Percentiles rank a stretch among this genome's conserved stretches.
These are phyloP conservation scores for Linum tenue DNA, from an alignment of 345 rosid genomes.

Conservation along the genomic window DNA sequence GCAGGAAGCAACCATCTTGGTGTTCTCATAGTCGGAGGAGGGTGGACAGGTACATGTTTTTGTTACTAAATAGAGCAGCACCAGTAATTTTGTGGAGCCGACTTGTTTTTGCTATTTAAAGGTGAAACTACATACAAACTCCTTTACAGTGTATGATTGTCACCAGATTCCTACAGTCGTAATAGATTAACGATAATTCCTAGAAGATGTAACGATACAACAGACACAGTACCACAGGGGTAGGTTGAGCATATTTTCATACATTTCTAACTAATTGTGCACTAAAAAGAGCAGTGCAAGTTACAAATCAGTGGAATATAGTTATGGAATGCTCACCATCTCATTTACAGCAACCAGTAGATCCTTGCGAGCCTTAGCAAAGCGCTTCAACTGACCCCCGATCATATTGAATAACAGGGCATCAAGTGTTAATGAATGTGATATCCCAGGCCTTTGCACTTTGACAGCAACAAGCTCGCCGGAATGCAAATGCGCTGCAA, in stretches of 20 bases:
- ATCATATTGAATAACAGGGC: conserved; percentile 84
- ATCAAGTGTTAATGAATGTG: conserved; percentile 72
- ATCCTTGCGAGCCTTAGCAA: conserved; percentile 87
- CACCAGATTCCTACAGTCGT: no score
- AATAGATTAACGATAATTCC: no score
- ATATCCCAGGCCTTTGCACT: conserved; percentile 97
- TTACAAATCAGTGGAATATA: background rate
- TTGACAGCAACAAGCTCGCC: conserved; percentile 97
- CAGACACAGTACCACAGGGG: background rate
- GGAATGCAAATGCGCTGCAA: conserved; percentile 93
- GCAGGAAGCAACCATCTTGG: no score
- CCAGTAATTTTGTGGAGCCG: no score
- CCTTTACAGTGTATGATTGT: no score
- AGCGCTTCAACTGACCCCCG: conserved; percentile 89
- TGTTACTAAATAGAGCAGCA: no score
- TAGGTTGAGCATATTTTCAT: background rate
- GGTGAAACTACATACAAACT: no score
- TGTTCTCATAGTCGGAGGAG: no score
- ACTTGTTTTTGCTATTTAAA: no score
- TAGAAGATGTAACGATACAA: background rate
- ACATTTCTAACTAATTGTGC: background rate
- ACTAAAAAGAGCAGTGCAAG: background rate
- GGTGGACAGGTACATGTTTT: no score
- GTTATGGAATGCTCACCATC: conserved; percentile 47
- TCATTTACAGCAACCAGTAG: conserved; percentile 87